These are phyloP conservation scores for Takashimella koratensis DNA, from an alignment of 1,284 basidiomycete genomes.

Conservation along the genomic window DNA sequence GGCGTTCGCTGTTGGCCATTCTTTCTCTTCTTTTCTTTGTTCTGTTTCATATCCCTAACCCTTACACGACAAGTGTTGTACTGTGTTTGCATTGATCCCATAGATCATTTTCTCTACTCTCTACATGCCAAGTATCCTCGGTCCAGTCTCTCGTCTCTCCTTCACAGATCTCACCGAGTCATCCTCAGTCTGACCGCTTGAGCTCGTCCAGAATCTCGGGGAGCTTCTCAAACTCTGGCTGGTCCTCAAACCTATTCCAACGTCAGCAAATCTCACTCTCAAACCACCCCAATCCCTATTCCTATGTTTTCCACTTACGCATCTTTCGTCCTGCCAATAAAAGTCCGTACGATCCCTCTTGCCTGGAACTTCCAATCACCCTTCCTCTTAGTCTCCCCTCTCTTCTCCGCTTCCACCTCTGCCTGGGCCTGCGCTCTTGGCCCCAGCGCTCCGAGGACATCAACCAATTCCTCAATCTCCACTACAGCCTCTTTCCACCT, in stretches of 20 bases:
- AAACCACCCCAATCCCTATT: not conserved
- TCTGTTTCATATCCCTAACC: too few relatives aligned
- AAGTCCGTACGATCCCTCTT: conserved; percentile 79
- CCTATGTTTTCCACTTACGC: conserved; percentile 44
- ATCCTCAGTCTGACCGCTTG: conserved; percentile 30
- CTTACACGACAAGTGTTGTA: not conserved
- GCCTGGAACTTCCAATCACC: conserved; percentile 77
- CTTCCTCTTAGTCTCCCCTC: conserved; percentile 52
- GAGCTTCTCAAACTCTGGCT: conserved; percentile 74
- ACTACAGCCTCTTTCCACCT: conserved; percentile 68
- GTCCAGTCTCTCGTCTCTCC: not conserved
- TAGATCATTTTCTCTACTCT: too few relatives aligned
- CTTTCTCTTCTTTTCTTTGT: not conserved
- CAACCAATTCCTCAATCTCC: conserved; percentile 78
- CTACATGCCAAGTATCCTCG: not conserved
- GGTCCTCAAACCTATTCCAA: conserved; percentile 64
- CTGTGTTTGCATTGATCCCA: not conserved
- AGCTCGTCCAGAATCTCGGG: conserved; percentile 54
- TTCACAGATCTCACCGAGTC: too few relatives aligned
- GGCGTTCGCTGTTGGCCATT: not conserved
- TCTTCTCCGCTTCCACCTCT: conserved; percentile 43
- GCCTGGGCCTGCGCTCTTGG: conserved; percentile 53
- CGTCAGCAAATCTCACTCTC: conserved; percentile 4
- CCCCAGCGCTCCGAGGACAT: conserved; percentile 76
- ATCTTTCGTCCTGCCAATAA: conserved; percentile 63